A percentile compares a stretch with the other conserved stretches of the same genome.
Conservation (phyloP, 768 basidiomycete species). For the Fistulinella prunicolor region DNA sequence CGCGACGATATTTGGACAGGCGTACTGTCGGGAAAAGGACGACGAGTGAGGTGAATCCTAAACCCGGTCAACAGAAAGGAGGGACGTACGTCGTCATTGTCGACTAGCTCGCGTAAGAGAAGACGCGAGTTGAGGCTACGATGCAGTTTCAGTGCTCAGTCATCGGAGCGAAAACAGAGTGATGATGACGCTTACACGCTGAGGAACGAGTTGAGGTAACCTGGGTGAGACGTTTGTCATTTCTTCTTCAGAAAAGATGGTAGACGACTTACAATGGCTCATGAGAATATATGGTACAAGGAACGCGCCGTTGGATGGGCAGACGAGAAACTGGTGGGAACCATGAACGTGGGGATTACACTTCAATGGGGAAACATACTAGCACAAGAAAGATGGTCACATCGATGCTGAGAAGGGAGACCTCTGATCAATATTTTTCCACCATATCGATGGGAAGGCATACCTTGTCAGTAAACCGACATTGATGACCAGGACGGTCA, state of each 20-base stretch:
- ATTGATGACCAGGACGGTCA: slow-evolving; percentile 35
- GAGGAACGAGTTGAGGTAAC: slow-evolving; percentile 38
- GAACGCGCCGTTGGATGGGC: slow-evolving; percentile 35
- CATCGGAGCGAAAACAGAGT: too few relatives aligned
- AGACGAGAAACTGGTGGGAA: slow-evolving; percentile 31
- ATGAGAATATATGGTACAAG: slow-evolving; percentile 38
- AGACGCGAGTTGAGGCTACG: slow-evolving; percentile 29
- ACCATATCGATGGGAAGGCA: background rate
- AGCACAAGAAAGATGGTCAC: slow-evolving; percentile 27
- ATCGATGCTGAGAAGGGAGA: slow-evolving; percentile 25
- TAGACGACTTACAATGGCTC: slow-evolving; percentile 38
- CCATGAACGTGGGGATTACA: background rate
- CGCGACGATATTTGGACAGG: slow-evolving; percentile 24
- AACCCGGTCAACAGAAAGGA: background rate
- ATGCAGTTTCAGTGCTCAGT: background rate
- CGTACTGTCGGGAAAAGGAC: slow-evolving; percentile 9
- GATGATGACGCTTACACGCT: slow-evolving; percentile 29
- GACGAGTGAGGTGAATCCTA: background rate
- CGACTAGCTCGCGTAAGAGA: slow-evolving; percentile 26
- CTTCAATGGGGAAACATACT: slow-evolving; percentile 4
- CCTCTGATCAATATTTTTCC: background rate
- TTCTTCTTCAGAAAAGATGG: background rate
- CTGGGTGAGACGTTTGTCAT: slow-evolving; percentile 10
- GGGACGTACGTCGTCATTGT: slow-evolving; percentile 24
- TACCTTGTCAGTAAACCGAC: slow-evolving; percentile 37